Base-by-base conservation (phyloP, 805 yeast genomes). In the Metschnikowia dekortorum region DNA sequence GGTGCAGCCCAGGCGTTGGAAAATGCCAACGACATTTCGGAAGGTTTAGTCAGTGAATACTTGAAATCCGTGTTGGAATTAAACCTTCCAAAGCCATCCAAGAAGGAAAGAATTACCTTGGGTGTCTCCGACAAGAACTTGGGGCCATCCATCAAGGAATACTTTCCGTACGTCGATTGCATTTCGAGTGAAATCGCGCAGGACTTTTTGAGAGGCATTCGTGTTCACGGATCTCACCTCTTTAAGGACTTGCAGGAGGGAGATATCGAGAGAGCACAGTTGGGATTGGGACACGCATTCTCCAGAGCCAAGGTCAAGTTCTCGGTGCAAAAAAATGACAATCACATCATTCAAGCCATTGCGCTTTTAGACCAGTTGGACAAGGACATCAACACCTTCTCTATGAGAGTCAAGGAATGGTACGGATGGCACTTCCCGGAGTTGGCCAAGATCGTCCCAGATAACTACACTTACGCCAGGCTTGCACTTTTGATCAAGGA, bases 1-100 rank as follows among this genome's bases (percentile, higher is more conserved):
- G 97, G 97, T 64, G 99, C 99, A 54, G 98, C 99, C 47, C 98
- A 94, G 73, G 99, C 99, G 53, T 82, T 94, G 65, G 98, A 92
- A 73, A 94, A 94, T 68, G 97, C 98, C 61, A 94, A 94, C 68
- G 98, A 94, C 68, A 87, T 94, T 61, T 88, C 96, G 58, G 99
- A 94, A 75, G 99, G 99, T 65, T 80, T 91, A 61, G 96, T 92
- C 50, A 86, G 91, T 52, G 98, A 94, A 62, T 88, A 87, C 73
- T 81, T 94, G 73, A 89, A 89, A 70, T 82, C 95, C 37, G 80
- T 94, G 50, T 75, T 94, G 60, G 98, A 92, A 74, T 76, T 90
- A 66, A 92, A 91, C 77, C 73, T 94, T 62, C 99, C 99, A 69
- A 84, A 84, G 71, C 79, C 78, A 35, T 79, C 83, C 65, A 77